phyloP scores from a whole-genome alignment of 306 rosid species.

The Oemleria cerasiformis region DNA sequence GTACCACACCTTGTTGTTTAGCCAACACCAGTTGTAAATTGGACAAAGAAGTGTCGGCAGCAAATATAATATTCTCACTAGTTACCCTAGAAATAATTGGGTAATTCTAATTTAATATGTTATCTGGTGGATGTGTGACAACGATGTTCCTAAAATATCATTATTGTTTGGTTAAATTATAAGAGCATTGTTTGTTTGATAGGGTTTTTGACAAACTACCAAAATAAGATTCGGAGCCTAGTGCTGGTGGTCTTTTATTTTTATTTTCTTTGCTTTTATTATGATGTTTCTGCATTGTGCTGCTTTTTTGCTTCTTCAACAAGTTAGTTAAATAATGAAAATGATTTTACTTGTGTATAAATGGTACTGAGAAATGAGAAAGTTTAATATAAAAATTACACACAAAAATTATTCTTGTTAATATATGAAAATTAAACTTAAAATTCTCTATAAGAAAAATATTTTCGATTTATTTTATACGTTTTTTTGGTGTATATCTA shows the following conservation, averaged over 20 bases:
- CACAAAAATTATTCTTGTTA: no score
- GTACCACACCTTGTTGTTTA: conserved; percentile 5
- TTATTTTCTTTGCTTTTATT: background rate
- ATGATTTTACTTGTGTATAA: background rate
- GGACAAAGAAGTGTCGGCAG: conserved; percentile 8
- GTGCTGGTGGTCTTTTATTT: background rate
- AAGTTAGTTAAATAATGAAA: background rate
- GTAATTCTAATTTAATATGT: background rate
- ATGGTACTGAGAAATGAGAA: no score
- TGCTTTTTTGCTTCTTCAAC: background rate
- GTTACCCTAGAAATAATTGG: background rate
- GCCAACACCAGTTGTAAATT: conserved; percentile 4
- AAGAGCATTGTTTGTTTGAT: background rate
- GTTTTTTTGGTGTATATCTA: no score
- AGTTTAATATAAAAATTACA: no score
- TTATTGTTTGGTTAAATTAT: no score
- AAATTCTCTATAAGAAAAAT: no score
- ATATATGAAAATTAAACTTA: no score
- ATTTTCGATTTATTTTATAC: no score
- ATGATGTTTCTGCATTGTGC: background rate
- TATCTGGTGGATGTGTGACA: conserved; percentile 6
- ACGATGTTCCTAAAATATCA: background rate
- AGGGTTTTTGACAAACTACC: conserved; percentile 18
- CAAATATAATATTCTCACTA: background rate
- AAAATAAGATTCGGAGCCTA: conserved; percentile 13